Evolutionary conservation across 129 eudicot species (phyloP).

Genomic region (Deinandra increscens): DNA sequence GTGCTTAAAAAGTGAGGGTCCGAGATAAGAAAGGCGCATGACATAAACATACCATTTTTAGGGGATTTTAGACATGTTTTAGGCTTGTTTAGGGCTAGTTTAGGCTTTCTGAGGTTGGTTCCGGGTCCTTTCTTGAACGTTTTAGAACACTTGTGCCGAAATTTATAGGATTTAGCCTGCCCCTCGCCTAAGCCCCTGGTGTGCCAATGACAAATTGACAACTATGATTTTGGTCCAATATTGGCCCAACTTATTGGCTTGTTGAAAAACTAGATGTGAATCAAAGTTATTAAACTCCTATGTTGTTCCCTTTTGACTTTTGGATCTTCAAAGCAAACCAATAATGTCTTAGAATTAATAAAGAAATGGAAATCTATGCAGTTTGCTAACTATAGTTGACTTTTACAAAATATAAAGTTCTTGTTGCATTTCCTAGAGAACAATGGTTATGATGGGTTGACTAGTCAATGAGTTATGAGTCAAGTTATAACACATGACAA

Average conservation of each 20-base stretch:
- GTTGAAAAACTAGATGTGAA: neutral
- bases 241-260: slow-evolving; percentile 16
- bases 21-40: too few relatives aligned
- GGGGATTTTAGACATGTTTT: too few relatives aligned
- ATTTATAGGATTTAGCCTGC: too few relatives aligned
- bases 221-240: neutral
- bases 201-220: too few relatives aligned
- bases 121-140: too few relatives aligned
- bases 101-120: too few relatives aligned
- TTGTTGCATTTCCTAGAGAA: neutral
- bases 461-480: neutral
- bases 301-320: slow-evolving; percentile 17
- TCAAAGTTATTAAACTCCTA: slow-evolving; percentile 1
- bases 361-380: neutral
- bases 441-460: neutral
- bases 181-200: too few relatives aligned
- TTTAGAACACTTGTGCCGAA: too few relatives aligned
- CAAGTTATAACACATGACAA: slow-evolving; percentile 2
- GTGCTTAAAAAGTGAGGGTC: too few relatives aligned
- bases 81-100: too few relatives aligned
- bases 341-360: neutral
- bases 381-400: neutral
- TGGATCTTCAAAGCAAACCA: neutral
- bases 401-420: neutral
- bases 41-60: too few relatives aligned